These are phyloP conservation scores for Claviceps sorghi DNA, from an alignment of 2,329 filamentous ascomycete species.

Conservation along the genomic window DNA sequence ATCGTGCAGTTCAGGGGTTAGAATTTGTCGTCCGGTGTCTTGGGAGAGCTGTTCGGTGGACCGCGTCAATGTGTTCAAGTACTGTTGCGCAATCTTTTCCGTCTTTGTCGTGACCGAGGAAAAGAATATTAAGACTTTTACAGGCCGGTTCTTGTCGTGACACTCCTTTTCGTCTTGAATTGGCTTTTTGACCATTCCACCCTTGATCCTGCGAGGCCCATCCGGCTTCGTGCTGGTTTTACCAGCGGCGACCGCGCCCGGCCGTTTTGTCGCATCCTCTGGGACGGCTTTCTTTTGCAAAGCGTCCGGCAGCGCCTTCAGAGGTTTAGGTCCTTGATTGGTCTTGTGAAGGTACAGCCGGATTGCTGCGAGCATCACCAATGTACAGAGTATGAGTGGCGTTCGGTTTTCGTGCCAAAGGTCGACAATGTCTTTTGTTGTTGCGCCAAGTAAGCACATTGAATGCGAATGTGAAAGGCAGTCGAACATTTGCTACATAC, in stretches of 20 bases:
- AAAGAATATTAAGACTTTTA: constrained; percentile 74
- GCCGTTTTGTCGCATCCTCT: background rate
- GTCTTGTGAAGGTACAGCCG: constrained; percentile 28
- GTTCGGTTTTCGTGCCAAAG: constrained; percentile 33
- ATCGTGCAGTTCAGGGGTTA: constrained; percentile 54
- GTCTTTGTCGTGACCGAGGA: constrained; percentile 79
- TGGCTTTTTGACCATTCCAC: constrained; percentile 22
- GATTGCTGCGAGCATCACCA: constrained; percentile 23
- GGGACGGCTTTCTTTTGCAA: constrained; percentile 13
- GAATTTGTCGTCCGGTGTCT: constrained; percentile 24
- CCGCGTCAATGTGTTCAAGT: constrained; percentile 40
- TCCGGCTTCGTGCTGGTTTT: constrained; percentile 18
- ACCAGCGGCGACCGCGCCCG: background rate
- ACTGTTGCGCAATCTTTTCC: constrained; percentile 52
- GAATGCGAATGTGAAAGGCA: background rate
- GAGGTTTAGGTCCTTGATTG: constrained; percentile 18
- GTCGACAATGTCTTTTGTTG: constrained; percentile 24
- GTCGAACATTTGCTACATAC: constrained; percentile 1
- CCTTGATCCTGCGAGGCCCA: constrained; percentile 36
- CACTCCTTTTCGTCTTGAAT: constrained; percentile 12
- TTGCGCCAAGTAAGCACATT: background rate
- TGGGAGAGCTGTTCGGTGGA: constrained; percentile 35
- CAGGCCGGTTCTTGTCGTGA: constrained; percentile 25
- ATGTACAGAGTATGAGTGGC: constrained; percentile 25
- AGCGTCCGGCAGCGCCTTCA: constrained; percentile 23